Evolutionary conservation across 2,329 filamentous ascomycete species (phyloP), one percentile per base, ranked within the genome.

Genomic region (Pyrenochaeta sp.): DNA sequence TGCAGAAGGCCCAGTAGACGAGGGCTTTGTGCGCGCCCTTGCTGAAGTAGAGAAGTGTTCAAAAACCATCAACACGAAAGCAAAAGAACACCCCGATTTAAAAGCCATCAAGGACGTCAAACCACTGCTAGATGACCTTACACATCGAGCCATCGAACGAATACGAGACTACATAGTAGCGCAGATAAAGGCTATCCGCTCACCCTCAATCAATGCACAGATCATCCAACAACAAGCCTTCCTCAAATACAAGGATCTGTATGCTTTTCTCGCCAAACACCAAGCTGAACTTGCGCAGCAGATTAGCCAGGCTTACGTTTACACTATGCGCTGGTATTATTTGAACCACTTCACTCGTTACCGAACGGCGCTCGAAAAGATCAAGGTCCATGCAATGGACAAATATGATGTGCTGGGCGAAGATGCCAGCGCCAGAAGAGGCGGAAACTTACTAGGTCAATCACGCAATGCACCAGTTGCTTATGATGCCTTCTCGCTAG

Each of bases 321-420:
- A 97, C 76, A 99, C 96, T 0, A 99, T 99, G 92, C 88, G 93
- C 52, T 99, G 95, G 95, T 99, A 99, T 73, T 98, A 98, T 74
- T 80, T 90, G 52, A 95, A 91, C 65, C 92, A 97, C 75, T 99
- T 99, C 73, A 88, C 87, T 3, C 89, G 94, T 34, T 99, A 99
- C 76, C 88, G 91, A 63, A 88, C 89, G 67, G 89, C 95, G 0
- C 83, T 99, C 5, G 89, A 90, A 54, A 96, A 92, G 76, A 84
- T 99, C 59, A 94, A 91, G 71, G 78, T 98, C 2, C 93, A 97
- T 72, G 78, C 84, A 4, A 83, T 96, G 57, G 94, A 97, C 72
- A 93, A 90, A 72, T 89, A 90, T 64, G 93, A 97, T 72, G 85
- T 92, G 0, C 82, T 99, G 3, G 93, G 91, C 13, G 87, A 91